A percentile compares a stretch with the other conserved stretches of the same genome.
Conservation (phyloP, 768 basidiomycete species). For the Termitomyces sp. region DNA sequence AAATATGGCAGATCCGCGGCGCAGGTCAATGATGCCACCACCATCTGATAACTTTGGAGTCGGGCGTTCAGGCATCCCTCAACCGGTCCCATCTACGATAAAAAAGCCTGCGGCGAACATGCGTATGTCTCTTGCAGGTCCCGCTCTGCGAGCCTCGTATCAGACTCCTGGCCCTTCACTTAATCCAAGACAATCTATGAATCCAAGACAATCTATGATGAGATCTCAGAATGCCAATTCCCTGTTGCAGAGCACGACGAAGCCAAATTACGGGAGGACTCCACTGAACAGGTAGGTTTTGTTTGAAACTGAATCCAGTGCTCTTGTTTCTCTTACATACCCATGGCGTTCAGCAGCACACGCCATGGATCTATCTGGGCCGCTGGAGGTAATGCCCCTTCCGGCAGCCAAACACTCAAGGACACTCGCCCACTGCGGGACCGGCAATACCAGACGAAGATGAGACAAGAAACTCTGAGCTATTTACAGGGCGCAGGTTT, state of each 20-base stretch:
- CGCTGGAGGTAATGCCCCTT: conserved; percentile 43
- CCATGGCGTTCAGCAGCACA: conserved; percentile 43
- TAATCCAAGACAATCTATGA: conserved; percentile 64
- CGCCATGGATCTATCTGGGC: conserved; percentile 76
- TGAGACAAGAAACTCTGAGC: conserved; percentile 70
- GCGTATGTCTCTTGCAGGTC: conserved; percentile 71
- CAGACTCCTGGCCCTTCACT: conserved; percentile 33
- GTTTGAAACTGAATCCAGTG: conserved; percentile 2
- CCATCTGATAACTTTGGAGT: conserved; percentile 43
- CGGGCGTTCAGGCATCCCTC: conserved; percentile 50
- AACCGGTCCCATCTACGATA: conserved; percentile 64
- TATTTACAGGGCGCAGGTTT: conserved; percentile 67
- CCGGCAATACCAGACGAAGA: conserved; percentile 62
- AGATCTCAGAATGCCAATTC: conserved; percentile 67
- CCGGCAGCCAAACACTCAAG: conserved; percentile 53
- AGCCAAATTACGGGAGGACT: conserved; percentile 65
- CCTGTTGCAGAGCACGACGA: conserved; percentile 63
- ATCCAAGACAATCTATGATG: conserved; percentile 65
- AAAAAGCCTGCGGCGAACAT: conserved; percentile 64
- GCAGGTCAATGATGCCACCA: conserved; percentile 58
- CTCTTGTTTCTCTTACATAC: background rate
- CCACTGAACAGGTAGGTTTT: conserved; percentile 62
- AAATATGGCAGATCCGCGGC: conserved; percentile 34
- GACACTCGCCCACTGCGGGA: conserved; percentile 81
- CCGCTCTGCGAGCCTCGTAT: conserved; percentile 58